phyloP scores from a whole-genome alignment of 164 flowering plant species.

The Platanus orientalis region DNA sequence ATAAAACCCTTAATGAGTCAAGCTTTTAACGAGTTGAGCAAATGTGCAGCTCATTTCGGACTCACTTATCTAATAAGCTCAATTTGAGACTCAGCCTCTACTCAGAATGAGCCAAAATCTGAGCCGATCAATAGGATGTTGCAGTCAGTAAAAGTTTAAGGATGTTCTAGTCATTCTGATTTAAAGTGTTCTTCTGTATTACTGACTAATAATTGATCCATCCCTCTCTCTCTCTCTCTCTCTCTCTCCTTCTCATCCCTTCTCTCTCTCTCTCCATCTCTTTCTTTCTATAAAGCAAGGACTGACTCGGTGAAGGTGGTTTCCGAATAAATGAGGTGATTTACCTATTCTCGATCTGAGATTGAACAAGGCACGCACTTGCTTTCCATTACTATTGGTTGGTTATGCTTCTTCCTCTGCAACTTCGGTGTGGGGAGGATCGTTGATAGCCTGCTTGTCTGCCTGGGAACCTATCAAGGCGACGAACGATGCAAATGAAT shows the following conservation, averaged over 20 bases:
- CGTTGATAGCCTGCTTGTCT: not conserved
- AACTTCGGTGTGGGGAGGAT: not conserved
- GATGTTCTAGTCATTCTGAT: no score
- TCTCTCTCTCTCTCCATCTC: not conserved
- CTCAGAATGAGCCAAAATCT: no score
- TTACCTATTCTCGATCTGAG: not conserved
- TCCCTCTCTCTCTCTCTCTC: not conserved
- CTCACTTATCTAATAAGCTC: no score
- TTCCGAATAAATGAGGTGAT: slow-evolving; percentile 16
- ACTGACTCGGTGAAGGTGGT: slow-evolving; percentile 20
- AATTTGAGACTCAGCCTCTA: no score
- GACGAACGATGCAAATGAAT: slow-evolving; percentile 5
- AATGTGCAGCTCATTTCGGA: no score
- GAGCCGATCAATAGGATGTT: no score
- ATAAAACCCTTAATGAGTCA: no score
- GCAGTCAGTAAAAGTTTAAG: no score
- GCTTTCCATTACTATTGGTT: no score
- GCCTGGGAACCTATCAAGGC: not conserved
- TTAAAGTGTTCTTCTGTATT: not conserved
- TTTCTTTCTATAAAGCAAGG: not conserved
- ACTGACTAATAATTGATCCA: not conserved
- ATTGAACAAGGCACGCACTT: not conserved
- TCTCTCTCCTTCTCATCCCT: not conserved
- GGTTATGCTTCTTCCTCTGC: not conserved
- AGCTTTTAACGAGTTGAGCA: no score